These are phyloP conservation scores for Oryza nivara DNA, from an alignment of 176 grass and related monocot species.

Conservation along the genomic window DNA sequence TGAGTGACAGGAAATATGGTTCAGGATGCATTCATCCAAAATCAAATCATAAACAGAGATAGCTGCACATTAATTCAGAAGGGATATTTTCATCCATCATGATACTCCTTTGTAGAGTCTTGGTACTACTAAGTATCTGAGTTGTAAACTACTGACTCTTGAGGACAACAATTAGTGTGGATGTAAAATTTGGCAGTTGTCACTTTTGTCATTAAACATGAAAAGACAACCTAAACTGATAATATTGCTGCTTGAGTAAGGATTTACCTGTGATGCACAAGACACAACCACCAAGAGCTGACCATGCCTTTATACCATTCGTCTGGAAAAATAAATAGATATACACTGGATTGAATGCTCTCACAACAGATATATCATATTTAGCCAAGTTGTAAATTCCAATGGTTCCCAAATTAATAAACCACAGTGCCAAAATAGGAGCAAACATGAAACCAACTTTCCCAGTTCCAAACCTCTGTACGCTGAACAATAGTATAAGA, in stretches of 20 bases:
- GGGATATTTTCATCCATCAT: constrained; percentile 18
- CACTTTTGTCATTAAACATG: not conserved
- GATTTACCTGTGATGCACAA: constrained; percentile 90
- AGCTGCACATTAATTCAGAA: not conserved
- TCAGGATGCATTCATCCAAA: constrained; percentile 5
- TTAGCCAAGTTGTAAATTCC: constrained; percentile 88
- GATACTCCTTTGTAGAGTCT: constrained; percentile 10
- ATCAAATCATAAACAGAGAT: not conserved
- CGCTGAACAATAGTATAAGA: constrained; percentile 85
- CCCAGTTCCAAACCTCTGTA: constrained; percentile 97
- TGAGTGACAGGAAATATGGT: not conserved
- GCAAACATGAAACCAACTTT: constrained; percentile 98
- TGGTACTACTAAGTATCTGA: not conserved
- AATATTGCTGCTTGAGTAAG: not conserved
- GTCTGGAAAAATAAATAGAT: constrained; percentile 87
- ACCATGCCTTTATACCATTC: constrained; percentile 86
- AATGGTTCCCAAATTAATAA: constrained; percentile 75
- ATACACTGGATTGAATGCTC: constrained; percentile 86
- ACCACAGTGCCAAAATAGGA: constrained; percentile 88
- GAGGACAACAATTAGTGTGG: not conserved
- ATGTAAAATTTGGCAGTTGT: not conserved
- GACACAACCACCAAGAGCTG: constrained; percentile 96
- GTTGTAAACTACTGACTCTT: constrained; percentile 2
- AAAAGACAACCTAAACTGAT: constrained; percentile 8
- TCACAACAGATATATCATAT: constrained; percentile 83